Evolutionary conservation across 352 stramenopile species (phyloP).

Genomic region (Elongisporangium prolatum): DNA sequence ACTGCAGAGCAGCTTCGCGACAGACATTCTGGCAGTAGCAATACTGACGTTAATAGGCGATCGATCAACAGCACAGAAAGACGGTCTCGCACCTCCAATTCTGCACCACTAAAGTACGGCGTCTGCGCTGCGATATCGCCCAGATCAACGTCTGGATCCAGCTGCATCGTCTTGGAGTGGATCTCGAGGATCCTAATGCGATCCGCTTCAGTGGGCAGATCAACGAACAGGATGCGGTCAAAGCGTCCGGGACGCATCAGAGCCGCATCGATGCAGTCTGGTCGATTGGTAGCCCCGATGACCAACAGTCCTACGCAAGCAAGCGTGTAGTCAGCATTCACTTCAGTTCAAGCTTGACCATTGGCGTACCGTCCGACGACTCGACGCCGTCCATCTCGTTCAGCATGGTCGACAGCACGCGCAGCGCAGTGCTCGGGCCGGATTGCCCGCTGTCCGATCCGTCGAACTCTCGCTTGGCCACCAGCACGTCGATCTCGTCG

Average conservation of each 20-base stretch:
- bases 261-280: conserved; percentile 97
- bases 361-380: conserved; percentile 70
- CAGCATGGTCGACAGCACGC: conserved; percentile 96
- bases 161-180: conserved; percentile 57
- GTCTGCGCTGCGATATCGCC: conserved; percentile 40
- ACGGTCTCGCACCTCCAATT: conserved; percentile 86
- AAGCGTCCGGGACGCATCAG: conserved; percentile 95
- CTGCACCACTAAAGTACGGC: conserved; percentile 75
- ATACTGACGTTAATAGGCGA: too few relatives aligned
- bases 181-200: conserved; percentile 73
- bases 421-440: conserved; percentile 64
- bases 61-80: too few relatives aligned
- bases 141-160: conserved; percentile 68
- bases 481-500: conserved; percentile 86
- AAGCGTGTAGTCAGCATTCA: background rate
- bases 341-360: background rate
- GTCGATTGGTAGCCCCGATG: conserved; percentile 96
- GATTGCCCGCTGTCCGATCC: conserved; percentile 23
- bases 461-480: conserved; percentile 74
- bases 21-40: conserved; percentile 73
- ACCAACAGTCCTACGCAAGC: conserved; percentile 80
- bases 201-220: conserved; percentile 68
- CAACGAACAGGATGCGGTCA: conserved; percentile 95
- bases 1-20: conserved; percentile 71
- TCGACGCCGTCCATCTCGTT: conserved; percentile 98